Conservation (phyloP, 192 early-diverging fungal species). For the Backusella australiensis region DNA sequence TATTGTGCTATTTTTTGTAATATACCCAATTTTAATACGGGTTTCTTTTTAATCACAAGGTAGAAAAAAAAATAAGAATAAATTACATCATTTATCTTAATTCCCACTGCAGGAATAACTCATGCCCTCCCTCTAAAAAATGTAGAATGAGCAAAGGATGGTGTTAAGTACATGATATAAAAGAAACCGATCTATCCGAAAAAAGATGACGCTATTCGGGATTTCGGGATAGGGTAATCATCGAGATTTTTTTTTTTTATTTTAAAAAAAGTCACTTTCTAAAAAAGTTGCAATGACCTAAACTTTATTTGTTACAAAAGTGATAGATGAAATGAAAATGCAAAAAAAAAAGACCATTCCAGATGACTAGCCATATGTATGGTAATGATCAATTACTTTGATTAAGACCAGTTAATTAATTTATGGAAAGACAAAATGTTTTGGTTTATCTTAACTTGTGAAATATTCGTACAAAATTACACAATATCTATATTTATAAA, state of each 20-base stretch:
- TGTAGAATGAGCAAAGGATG: neutral
- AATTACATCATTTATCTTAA: neutral
- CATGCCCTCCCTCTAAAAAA: neutral
- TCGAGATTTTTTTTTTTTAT: neutral
- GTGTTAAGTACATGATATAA: neutral
- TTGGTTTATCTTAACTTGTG: neutral
- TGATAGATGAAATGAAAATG: neutral
- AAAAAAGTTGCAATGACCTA: neutral
- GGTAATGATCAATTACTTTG: neutral
- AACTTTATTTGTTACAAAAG: neutral
- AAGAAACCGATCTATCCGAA: neutral
- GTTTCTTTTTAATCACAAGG: neutral
- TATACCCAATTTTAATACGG: too few relatives aligned
- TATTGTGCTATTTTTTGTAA: too few relatives aligned
- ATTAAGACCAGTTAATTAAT: neutral
- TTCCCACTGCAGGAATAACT: neutral
- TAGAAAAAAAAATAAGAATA: neutral
- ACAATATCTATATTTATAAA: too few relatives aligned
- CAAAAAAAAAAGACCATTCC: neutral
- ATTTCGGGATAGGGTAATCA: neutral
- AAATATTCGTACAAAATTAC: neutral
- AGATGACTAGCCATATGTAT: neutral
- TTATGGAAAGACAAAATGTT: neutral
- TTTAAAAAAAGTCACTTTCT: neutral
- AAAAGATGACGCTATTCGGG: neutral